These are phyloP conservation scores for Coniosporium apollinis DNA, from an alignment of 495 filamentous ascomycete genomes.

Conservation along the genomic window DNA sequence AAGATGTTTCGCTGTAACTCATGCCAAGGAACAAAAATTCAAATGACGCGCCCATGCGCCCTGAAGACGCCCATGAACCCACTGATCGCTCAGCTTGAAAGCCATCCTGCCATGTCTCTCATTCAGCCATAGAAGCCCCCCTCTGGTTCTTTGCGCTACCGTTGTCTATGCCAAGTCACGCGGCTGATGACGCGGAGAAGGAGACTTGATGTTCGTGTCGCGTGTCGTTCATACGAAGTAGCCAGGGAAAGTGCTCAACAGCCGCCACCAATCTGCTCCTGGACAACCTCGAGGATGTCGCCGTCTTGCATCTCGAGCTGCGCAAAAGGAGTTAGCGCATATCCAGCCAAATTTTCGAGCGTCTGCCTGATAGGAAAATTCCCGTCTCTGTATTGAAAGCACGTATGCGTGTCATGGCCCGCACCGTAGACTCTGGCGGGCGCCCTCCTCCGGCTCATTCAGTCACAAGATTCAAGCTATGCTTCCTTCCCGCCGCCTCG, in stretches of 20 bases:
- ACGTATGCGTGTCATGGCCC: background rate
- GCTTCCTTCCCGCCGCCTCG: background rate
- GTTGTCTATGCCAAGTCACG: background rate
- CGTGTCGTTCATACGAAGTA: background rate
- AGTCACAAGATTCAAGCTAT: background rate
- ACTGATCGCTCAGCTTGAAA: background rate
- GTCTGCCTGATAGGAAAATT: constrained; percentile 2
- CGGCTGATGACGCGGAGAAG: background rate
- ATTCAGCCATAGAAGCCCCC: background rate
- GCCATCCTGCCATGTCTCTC: too few species aligned
- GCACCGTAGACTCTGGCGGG: background rate
- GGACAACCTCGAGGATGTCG: constrained; percentile 93
- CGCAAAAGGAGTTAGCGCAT: constrained; percentile 10
- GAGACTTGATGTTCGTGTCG: too few species aligned
- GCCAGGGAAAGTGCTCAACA: constrained; percentile 1
- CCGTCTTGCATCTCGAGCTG: constrained; percentile 96
- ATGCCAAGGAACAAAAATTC: too few species aligned
- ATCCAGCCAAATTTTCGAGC: constrained; percentile 1
- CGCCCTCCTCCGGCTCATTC: background rate
- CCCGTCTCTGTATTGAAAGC: background rate
- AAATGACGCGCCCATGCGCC: background rate
- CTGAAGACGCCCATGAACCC: background rate
- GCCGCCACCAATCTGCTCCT: constrained; percentile 87
- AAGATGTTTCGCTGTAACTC: too few species aligned
- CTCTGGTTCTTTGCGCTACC: background rate